Base-by-base conservation (phyloP, 768 basidiomycete genomes). In the Termitomyces bulborhizus region DNA sequence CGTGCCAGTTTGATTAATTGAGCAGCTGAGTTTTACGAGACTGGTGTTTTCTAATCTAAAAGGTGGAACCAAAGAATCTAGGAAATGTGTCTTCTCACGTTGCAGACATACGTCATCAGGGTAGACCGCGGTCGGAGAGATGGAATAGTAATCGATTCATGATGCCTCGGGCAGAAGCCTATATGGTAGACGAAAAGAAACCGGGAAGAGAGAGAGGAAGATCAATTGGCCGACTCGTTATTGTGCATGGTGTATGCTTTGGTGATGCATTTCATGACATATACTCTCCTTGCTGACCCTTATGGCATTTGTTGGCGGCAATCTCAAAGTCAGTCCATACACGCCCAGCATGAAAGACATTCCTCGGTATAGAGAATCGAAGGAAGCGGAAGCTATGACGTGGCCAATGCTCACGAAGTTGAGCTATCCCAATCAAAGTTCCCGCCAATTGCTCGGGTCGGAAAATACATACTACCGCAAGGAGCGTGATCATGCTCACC, bases 21-120 rank as follows among this genome's bases (percentile, higher is more conserved):
- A 54, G 34, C 56, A 58, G 39, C 34, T 40, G 29, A 55, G 46
- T 32, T 58, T 40, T 8, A 55, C 56, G 34, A 41, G 27, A 6
- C 57, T 27, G 2, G 48, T 48, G n/a, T 57, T 42, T 5, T 47
- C 15, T 56, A 57, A 32, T 41, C 6, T 32, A 21, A 21, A 21
- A 21, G 21, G 21, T 21, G 21, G 21, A 21, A 21, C 27, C 26
- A 24, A 26, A 46, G 7, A 27, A 8, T 36, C 15, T 32, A 32
- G 24, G 24, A 26, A 27, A 3, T 46, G 15, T 2, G 13, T 13
- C 26, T 36, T 47, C 7, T 36, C 24, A 15, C 3, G 13, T 12
- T 34, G 42, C 7, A 21, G 27, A 57, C 55, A 21, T 57, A 60
- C 59, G 31, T 60, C 59, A 13, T 53, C 59, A 31, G 59, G 39